A percentile compares a stretch with the other conserved stretches of the same genome.
phyloP scores from a whole-genome alignment of 805 yeast genomes.

The Diddensiella transvaalensis region DNA sequence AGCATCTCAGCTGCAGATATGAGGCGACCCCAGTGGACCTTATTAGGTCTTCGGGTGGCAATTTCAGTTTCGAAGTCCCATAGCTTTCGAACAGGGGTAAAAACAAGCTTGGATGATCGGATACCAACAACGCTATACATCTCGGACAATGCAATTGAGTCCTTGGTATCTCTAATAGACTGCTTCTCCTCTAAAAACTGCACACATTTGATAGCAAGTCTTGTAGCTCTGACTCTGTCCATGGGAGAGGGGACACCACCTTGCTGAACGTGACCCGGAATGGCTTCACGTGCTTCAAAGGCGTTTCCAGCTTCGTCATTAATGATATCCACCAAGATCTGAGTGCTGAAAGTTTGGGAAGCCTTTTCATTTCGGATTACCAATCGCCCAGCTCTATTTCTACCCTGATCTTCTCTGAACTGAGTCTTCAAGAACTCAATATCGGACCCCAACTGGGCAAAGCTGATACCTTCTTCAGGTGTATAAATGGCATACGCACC shows the following conservation, averaged over 20 bases:
- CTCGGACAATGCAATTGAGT: conserved; percentile 8
- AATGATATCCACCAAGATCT: conserved; percentile 77
- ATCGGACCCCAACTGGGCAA: conserved; percentile 71
- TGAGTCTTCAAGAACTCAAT: conserved; percentile 63
- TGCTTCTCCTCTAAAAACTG: conserved; percentile 71
- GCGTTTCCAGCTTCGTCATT: conserved; percentile 69
- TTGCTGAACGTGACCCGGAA: conserved; percentile 98
- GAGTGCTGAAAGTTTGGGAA: conserved; percentile 75
- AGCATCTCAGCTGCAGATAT: conserved; percentile 80
- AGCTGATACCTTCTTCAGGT: conserved; percentile 77
- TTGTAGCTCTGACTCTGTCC: conserved; percentile 84
- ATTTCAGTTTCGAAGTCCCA: conserved; percentile 87
- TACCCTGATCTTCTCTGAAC: conserved; percentile 71
- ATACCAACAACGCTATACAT: conserved; percentile 74
- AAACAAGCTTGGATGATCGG: conserved; percentile 68
- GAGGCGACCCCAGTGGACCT: conserved; percentile 74
- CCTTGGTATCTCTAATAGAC: conserved; percentile 11
- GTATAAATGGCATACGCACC: conserved; percentile 91
- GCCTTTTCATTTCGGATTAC: conserved; percentile 81
- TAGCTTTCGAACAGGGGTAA: conserved; percentile 67
- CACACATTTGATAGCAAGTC: conserved; percentile 86
- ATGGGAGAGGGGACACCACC: conserved; percentile 94
- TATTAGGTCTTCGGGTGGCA: conserved; percentile 79
- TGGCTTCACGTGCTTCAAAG: conserved; percentile 90
- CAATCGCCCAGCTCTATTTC: conserved; percentile 79